These are phyloP conservation scores for Pleurotus pulmonarius DNA, from an alignment of 768 basidiomycete genomes.

Conservation along the genomic window DNA sequence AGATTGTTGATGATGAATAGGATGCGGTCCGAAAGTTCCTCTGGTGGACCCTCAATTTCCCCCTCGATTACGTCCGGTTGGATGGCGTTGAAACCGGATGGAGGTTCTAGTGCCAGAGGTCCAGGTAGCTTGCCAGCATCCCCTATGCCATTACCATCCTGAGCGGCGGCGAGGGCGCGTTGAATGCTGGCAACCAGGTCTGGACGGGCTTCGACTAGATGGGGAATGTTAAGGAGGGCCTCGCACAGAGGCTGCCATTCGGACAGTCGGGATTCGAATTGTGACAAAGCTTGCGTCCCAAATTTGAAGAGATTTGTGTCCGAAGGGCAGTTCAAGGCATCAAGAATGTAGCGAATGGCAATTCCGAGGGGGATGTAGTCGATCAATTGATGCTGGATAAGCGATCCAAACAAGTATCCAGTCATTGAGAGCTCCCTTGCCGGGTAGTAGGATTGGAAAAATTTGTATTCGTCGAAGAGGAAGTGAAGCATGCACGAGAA, in stretches of 20 bases:
- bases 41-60: constrained; percentile 66
- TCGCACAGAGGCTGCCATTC: constrained; percentile 95
- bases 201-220: constrained; percentile 81
- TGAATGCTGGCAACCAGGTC: constrained; percentile 73
- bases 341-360: constrained; percentile 93
- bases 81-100: constrained; percentile 73
- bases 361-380: constrained; percentile 94
- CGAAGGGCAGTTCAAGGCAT: constrained; percentile 86
- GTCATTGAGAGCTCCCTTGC: constrained; percentile 94
- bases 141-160: constrained; percentile 32
- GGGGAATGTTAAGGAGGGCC: constrained; percentile 81
- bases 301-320: constrained; percentile 95
- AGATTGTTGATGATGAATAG: constrained; percentile 98
- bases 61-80: constrained; percentile 65
- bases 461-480: constrained; percentile 99
- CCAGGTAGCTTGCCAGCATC: constrained; percentile 32
- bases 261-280: constrained; percentile 81
- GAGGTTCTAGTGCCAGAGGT: constrained; percentile 32
- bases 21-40: constrained; percentile 89
- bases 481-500: constrained; percentile 99
- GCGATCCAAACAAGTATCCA: constrained; percentile 91
- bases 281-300: constrained; percentile 83
- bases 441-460: constrained; percentile 96
- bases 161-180: constrained; percentile 59
- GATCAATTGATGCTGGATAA: constrained; percentile 91